Evolutionary conservation across 768 basidiomycete genomes (phyloP), one percentile per base, ranked within the genome.

Genomic region (Trametes cinnabarina): DNA sequence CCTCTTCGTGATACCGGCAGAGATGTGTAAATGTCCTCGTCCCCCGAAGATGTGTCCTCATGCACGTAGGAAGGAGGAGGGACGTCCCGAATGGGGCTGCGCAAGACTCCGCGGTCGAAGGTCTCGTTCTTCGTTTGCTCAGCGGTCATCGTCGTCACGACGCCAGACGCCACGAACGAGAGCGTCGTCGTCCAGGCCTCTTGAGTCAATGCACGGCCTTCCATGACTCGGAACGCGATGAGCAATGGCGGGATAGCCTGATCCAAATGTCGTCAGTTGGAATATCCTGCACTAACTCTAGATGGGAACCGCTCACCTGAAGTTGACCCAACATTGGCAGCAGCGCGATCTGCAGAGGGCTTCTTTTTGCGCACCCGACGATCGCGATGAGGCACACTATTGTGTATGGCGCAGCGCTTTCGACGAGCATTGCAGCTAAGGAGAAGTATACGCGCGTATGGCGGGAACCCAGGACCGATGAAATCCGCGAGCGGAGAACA

Each of bases 301-400:
- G n/a, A 0, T 2, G 4, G 17, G 46, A 15, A n/a, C 32, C 12
- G 44, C 65, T 5, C 25, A 66, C 67, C 66, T 67, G 68, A 15
- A 68, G 25, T 47, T 69, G 68, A 1, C 68, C 64, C 19, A 69
- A 51, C 48, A 64, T 54, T 1, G 68, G 68, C 8, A 68, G 58
- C 2, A 68, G 44, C 2, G 63, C 65, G 34, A 62, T 63, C 42
- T 66, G 65, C 43, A 67, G 17, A 2, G 65, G 63, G 39, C 55
- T 67, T 25, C 47, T 53, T 7, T 60, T 17, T 0, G 60, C 65
- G 37, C 57, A 60, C 9, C 61, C 63, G 19, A 69, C 53, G 35
- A 69, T 60, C 14, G 55, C 39, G 3, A 65, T 26, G 8, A 65
- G 39, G 0, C 64, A 58, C 0, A 65, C 56, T 11, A 57, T 28